phyloP scores from a whole-genome alignment of 164 flowering plant species.

The Umbilicus rupestris region DNA sequence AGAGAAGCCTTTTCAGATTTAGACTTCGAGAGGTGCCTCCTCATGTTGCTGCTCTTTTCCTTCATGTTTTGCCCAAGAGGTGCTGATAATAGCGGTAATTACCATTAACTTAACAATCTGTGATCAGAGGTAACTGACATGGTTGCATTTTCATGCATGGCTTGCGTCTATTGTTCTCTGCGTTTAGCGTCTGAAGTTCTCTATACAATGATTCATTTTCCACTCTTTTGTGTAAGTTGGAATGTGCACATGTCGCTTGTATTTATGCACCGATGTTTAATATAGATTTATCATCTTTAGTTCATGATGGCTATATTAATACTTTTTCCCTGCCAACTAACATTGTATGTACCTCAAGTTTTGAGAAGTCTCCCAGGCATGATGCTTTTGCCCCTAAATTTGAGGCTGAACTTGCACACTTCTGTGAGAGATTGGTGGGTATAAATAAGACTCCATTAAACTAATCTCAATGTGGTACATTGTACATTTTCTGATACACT shows the following conservation, averaged over 20 bases:
- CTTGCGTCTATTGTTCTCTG: background rate
- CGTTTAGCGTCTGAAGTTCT: background rate
- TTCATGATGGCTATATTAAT: slow-evolving; percentile 8
- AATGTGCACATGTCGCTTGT: no score
- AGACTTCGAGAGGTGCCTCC: slow-evolving; percentile 2
- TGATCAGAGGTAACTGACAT: slow-evolving; percentile 9
- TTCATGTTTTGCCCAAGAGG: background rate
- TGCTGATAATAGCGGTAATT: background rate
- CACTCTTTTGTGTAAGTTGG: no score
- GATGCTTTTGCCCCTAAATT: slow-evolving; percentile 65
- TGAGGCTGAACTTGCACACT: slow-evolving; percentile 90
- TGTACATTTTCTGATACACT: background rate
- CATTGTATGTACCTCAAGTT: slow-evolving; percentile 30
- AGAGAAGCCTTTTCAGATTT: background rate
- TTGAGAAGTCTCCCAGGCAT: slow-evolving; percentile 90
- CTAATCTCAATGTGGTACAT: background rate
- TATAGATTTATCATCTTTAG: background rate
- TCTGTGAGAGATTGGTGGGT: slow-evolving; percentile 90
- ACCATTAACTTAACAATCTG: background rate
- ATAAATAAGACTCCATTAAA: background rate
- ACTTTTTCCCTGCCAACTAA: slow-evolving; percentile 9
- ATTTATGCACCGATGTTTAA: background rate
- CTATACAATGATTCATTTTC: no score
- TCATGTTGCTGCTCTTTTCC: background rate
- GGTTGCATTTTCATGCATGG: background rate